phyloP scores from a whole-genome alignment of 495 filamentous ascomycete genomes.

The Tirmania nivea region DNA sequence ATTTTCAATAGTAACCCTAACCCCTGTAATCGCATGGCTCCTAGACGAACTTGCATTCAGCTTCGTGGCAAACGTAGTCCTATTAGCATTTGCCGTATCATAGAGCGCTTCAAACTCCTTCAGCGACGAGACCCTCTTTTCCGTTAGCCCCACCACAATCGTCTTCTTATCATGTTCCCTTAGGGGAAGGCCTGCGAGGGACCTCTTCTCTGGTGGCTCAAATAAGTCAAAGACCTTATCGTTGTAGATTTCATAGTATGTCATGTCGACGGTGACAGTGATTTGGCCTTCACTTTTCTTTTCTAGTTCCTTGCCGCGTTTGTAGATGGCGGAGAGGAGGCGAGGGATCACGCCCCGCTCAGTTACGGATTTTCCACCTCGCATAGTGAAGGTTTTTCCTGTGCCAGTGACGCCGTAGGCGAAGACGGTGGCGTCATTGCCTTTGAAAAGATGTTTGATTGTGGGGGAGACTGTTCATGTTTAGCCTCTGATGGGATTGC shows the following conservation, averaged over 20 bases:
- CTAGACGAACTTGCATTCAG: constrained; percentile 87
- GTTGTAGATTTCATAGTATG: constrained; percentile 98
- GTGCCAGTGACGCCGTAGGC: constrained; percentile 92
- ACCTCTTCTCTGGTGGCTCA: constrained; percentile 74
- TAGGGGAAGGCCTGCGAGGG: constrained; percentile 60
- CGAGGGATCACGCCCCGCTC: constrained; percentile 84
- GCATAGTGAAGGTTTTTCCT: constrained; percentile 96
- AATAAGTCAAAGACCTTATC: constrained; percentile 89
- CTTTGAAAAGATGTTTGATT: constrained; percentile 80
- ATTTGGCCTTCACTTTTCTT: constrained; percentile 63
- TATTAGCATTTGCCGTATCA: constrained; percentile 82
- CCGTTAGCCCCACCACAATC: constrained; percentile 73
- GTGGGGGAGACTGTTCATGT: constrained; percentile 39
- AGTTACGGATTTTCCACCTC: constrained; percentile 68
- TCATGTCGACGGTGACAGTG: constrained; percentile 54
- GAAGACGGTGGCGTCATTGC: constrained; percentile 83
- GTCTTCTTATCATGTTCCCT: constrained; percentile 86
- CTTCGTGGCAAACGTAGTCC: constrained; percentile 83
- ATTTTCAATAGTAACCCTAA: constrained; percentile 60
- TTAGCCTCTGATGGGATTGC: constrained; percentile 13
- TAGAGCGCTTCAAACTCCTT: constrained; percentile 88
- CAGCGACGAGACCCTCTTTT: constrained; percentile 59
- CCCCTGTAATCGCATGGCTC: constrained; percentile 80
- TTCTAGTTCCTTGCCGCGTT: constrained; percentile 62
- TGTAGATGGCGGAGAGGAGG: constrained; percentile 68